These are phyloP conservation scores for Viridothelium virens DNA, from an alignment of 495 filamentous ascomycete genomes.

Conservation along the genomic window DNA sequence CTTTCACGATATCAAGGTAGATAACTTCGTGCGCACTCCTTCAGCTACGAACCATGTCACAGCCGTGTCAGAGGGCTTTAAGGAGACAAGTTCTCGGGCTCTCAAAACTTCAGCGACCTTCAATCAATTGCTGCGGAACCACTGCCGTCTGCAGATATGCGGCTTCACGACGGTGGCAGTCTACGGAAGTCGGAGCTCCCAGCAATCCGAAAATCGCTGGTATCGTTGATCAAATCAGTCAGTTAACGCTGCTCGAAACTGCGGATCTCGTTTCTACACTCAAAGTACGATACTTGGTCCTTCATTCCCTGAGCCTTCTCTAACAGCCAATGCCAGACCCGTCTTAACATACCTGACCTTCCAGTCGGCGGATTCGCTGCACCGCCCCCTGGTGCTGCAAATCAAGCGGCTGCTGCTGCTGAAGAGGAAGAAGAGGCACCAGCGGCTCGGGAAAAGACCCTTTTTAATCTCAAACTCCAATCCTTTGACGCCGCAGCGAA, in stretches of 20 bases:
- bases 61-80: conserved; percentile 50
- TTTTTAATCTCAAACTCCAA: conserved; percentile 90
- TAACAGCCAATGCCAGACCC: conserved; percentile 52
- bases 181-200: conserved; percentile 53
- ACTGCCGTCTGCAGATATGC: conserved; percentile 18
- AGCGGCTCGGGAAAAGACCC: conserved; percentile 83
- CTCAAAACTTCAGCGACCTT: conserved; percentile 19
- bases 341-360: conserved; percentile 95
- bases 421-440: conserved; percentile 82
- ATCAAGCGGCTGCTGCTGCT: conserved; percentile 51
- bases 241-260: conserved; percentile 95
- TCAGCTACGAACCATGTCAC: conserved; percentile 44
- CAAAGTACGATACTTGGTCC: conserved; percentile 54
- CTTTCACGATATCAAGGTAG: background rate
- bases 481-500: conserved; percentile 81
- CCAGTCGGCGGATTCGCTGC: conserved; percentile 83
- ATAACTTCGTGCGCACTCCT: background rate
- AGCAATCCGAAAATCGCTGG: conserved; percentile 76
- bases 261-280: conserved; percentile 86
- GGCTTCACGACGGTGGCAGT: conserved; percentile 56
- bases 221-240: conserved; percentile 96
- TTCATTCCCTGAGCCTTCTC: conserved; percentile 5
- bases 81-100: conserved; percentile 51
- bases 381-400: conserved; percentile 44
- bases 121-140: conserved; percentile 7